Evolutionary conservation across 2,329 filamentous ascomycete genomes (phyloP).

Genomic region (Chaetomiaceae sp.): DNA sequence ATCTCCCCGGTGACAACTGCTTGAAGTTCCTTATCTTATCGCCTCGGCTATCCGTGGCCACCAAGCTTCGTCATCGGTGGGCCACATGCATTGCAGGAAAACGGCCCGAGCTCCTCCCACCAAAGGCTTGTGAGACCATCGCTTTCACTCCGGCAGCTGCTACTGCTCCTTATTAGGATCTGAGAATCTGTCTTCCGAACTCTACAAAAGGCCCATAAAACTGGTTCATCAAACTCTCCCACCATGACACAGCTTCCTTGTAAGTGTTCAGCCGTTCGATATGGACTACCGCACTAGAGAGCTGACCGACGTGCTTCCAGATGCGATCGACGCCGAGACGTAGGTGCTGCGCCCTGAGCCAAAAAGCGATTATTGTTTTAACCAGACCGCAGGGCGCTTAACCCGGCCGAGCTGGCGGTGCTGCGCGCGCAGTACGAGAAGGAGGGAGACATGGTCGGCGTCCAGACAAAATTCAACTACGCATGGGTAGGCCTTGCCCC

Average conservation of each 20-base stretch:
- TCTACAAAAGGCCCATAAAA: too few relatives aligned
- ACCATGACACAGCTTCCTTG: constrained; percentile 30
- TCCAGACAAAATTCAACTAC: constrained; percentile 99
- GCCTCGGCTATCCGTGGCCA: constrained; percentile 11
- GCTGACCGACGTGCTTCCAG: constrained; percentile 44
- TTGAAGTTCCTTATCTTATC: constrained; percentile 28
- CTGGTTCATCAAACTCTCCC: not conserved
- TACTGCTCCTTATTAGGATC: too few relatives aligned
- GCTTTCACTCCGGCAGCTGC: not conserved
- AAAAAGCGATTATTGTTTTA: not conserved
- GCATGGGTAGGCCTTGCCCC: constrained; percentile 68
- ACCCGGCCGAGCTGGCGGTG: constrained; percentile 86
- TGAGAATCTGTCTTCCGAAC: too few relatives aligned
- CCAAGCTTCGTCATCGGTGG: constrained; percentile 28
- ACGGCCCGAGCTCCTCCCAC: constrained; percentile 23
- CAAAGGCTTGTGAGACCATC: not conserved
- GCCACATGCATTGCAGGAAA: constrained; percentile 18
- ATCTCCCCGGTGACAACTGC: constrained; percentile 26
- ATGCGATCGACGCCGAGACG: constrained; percentile 97
- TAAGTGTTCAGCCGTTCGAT: too few relatives aligned
- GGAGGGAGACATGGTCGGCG: constrained; percentile 91
- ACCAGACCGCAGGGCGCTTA: constrained; percentile 59
- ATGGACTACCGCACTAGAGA: too few relatives aligned
- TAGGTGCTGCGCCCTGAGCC: constrained; percentile 38
- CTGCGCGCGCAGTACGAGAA: constrained; percentile 93